Percentiles rank a stretch among this genome's conserved stretches.
Conservation (phyloP, 2,329 filamentous ascomycete genomes). For the Colletotrichum karsti region DNA sequence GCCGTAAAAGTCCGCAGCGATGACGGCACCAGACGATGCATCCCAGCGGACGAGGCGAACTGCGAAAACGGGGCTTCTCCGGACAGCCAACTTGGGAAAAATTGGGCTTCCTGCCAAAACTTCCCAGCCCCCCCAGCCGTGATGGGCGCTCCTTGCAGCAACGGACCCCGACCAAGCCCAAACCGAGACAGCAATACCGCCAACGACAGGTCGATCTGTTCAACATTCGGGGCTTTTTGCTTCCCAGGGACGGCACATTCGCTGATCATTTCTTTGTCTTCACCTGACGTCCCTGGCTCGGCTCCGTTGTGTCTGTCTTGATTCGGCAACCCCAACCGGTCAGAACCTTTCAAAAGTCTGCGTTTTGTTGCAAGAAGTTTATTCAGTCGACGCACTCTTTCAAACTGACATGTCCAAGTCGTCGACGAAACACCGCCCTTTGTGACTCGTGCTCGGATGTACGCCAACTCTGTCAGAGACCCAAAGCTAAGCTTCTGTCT, state of each 20-base stretch:
- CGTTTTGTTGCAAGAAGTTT: neutral
- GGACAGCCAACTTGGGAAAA: neutral
- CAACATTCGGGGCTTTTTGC: conserved; percentile 9
- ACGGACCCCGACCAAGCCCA: neutral
- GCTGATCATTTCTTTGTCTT: conserved; percentile 24
- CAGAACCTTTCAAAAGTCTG: neutral
- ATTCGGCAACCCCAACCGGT: conserved; percentile 7
- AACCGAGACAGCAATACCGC: neutral
- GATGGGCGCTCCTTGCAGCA: conserved; percentile 4
- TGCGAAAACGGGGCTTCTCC: neutral
- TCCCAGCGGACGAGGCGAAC: neutral
- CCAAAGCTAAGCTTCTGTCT: neutral
- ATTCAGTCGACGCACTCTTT: neutral
- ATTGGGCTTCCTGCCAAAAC: neutral
- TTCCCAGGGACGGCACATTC: neutral
- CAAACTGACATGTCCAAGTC: neutral
- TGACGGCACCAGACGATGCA: conserved; percentile 19
- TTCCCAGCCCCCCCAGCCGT: neutral
- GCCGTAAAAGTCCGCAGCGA: neutral
- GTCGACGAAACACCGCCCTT: neutral
- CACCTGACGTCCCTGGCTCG: conserved; percentile 6
- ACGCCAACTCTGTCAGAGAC: neutral
- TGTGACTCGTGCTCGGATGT: neutral
- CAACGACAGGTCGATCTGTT: neutral
- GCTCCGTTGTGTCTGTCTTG: neutral